phyloP scores from a whole-genome alignment of 1,284 basidiomycete species.

The Fistulinella staudtii region DNA sequence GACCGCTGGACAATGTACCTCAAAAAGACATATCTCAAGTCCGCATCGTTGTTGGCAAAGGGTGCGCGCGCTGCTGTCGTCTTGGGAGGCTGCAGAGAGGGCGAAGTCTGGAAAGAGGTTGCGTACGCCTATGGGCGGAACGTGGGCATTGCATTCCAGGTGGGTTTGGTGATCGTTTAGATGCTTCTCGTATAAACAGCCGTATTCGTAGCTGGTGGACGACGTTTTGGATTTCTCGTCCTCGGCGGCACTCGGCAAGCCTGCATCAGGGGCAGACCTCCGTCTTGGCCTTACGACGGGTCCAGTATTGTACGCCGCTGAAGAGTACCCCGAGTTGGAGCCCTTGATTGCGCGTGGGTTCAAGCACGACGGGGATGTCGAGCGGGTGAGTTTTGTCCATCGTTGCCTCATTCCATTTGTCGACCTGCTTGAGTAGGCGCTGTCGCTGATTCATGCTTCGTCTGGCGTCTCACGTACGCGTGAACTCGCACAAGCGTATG shows the following conservation, averaged over 20 bases:
- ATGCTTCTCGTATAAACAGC: not conserved
- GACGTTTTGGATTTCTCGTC: conserved; percentile 88
- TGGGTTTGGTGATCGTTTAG: conserved; percentile 35
- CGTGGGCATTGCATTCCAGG: conserved; percentile 93
- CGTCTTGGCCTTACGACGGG: conserved; percentile 87
- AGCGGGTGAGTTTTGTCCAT: conserved; percentile 49
- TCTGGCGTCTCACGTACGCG: conserved; percentile 80
- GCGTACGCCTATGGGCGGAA: conserved; percentile 92
- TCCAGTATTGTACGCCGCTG: conserved; percentile 92
- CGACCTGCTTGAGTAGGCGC: conserved; percentile 47
- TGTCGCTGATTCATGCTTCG: conserved; percentile 69
- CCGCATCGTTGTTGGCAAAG: conserved; percentile 95
- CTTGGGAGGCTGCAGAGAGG: conserved; percentile 81
- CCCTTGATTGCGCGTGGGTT: conserved; percentile 87
- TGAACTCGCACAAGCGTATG: conserved; percentile 75
- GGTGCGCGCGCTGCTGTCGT: conserved; percentile 85
- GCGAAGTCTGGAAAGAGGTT: conserved; percentile 86
- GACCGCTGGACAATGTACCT: conserved; percentile 86
- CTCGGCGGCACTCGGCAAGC: conserved; percentile 71
- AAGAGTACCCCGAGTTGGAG: conserved; percentile 80
- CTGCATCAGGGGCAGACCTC: conserved; percentile 77
- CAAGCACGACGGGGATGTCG: conserved; percentile 78
- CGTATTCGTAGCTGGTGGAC: conserved; percentile 72
- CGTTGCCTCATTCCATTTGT: not conserved
- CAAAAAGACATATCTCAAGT: conserved; percentile 95